Base-by-base conservation (phyloP, 116 monocot genomes). In the Iris pallida region DNA sequence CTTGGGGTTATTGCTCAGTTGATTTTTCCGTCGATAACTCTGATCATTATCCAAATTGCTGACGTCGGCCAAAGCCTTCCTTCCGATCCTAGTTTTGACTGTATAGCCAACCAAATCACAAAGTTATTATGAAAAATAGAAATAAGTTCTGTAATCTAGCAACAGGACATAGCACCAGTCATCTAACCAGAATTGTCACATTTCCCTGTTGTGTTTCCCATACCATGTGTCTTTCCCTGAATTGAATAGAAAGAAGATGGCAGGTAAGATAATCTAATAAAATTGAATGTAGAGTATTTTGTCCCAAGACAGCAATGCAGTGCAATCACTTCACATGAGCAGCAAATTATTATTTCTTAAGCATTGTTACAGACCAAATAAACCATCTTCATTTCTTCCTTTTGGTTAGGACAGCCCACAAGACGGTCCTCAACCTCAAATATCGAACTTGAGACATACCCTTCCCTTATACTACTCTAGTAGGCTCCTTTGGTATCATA, bases 21-120 rank as follows among this genome's bases (percentile, higher is more conserved):
- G 52, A 61, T 42, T 71, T 47, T 16, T 42, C 30, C n/a, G 10
- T 71, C 60, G 59, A 9, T 49, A 40, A 41, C 40, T 60, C 15
- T 60, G 47, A 13, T 4, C 30, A 15, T 61, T 71, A 51, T 60
- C 60, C 41, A 41, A 3, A 16, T 71, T 71, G 45, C 60, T 20
- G 45, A 71, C 60, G 16, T 71, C 61, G 41, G 71, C 71, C 48
- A 71, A 60, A 71, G 71, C 71, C 60, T 60, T 71, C 51, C 71
- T 71, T 51, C 59, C 30, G 16, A 30, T 30, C 30, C 30, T 30
- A 30, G 30, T 30, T 30, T 30, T 30, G 30, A 30, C 30, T 30
- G 30, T 30, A 30, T 30, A 30, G 30, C 30, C 30, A 30, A 30
- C 30, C 30, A 30, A 30, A 30, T 30, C 30, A 30, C 30, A 30